phyloP scores from a whole-genome alignment of 306 rosid species.

The Mimosa bimucronata region DNA sequence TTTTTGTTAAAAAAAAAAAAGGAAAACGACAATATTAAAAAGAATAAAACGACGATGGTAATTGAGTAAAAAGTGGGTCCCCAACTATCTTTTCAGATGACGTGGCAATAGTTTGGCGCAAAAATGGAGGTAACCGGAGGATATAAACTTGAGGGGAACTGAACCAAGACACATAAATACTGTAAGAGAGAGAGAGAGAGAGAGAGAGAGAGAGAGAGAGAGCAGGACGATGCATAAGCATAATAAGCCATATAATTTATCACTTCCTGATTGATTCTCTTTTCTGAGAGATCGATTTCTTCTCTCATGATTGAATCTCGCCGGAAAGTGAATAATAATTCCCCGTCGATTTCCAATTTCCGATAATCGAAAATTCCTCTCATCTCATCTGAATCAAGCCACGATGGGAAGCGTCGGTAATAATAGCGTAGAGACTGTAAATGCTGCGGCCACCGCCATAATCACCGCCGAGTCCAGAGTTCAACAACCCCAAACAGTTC shows the following conservation, averaged over 20 bases:
- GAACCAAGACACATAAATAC: conserved; percentile 1
- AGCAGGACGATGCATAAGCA: not conserved
- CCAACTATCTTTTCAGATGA: conserved; percentile 40
- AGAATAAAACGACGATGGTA: not conserved
- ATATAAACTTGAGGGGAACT: conserved; percentile 46
- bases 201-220: not conserved
- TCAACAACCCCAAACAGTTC: conserved; percentile 71
- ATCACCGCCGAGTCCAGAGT: conserved; percentile 83
- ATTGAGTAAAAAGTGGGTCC: conserved; percentile 41
- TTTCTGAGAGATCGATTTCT: conserved; percentile 33
- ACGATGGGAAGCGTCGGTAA: conserved; percentile 61
- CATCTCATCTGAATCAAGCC: not conserved
- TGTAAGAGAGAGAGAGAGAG: not conserved
- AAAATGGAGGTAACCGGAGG: conserved; percentile 50
- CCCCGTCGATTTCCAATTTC: conserved; percentile 25
- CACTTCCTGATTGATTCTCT: not conserved
- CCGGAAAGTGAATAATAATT: conserved; percentile 17
- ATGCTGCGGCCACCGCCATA: conserved; percentile 96
- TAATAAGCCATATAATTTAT: not conserved
- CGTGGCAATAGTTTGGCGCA: conserved; percentile 53
- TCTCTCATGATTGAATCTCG: conserved; percentile 57
- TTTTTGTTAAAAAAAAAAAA: no score
- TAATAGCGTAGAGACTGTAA: conserved; percentile 83
- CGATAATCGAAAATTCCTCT: conserved; percentile 35
- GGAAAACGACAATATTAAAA: not conserved